These are phyloP conservation scores for Euphorbia neoarborescens DNA, from an alignment of 441 rosid species.

Conservation along the genomic window DNA sequence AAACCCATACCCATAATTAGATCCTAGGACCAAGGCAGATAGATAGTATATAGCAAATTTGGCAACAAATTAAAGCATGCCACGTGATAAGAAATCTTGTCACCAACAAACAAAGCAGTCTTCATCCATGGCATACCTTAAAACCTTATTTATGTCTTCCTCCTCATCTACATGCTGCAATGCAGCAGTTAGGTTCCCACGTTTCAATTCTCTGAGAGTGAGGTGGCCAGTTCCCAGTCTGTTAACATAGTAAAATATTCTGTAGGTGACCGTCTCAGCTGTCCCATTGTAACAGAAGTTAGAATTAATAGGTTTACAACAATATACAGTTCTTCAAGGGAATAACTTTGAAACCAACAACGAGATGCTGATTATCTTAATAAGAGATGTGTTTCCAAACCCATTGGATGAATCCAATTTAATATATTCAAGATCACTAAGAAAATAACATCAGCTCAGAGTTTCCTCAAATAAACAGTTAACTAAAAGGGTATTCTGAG, in stretches of 20 bases:
- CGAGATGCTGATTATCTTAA: background rate
- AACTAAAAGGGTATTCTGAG: background rate
- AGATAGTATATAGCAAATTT: background rate
- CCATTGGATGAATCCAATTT: background rate
- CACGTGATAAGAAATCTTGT: background rate
- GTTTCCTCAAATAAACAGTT: background rate
- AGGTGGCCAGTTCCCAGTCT: conserved; percentile 78
- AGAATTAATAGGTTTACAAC: background rate
- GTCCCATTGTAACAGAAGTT: conserved; percentile 23
- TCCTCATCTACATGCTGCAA: conserved; percentile 85
- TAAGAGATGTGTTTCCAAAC: background rate
- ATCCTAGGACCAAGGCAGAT: background rate
- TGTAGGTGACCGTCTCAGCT: conserved; percentile 96
- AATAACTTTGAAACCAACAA: conserved; percentile 1
- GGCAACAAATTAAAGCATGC: background rate
- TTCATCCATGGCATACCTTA: conserved; percentile 43
- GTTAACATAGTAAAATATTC: conserved; percentile 89
- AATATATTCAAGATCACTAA: background rate
- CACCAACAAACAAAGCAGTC: background rate
- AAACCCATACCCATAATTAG: background rate
- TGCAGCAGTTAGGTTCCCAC: conserved; percentile 73
- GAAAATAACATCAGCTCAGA: background rate
- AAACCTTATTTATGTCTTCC: conserved; percentile 94
- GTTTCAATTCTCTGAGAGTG: conserved; percentile 77
- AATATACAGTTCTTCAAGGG: background rate